Conservation (phyloP, 2,329 filamentous ascomycete species). For the Ascosphaera acerosa region DNA sequence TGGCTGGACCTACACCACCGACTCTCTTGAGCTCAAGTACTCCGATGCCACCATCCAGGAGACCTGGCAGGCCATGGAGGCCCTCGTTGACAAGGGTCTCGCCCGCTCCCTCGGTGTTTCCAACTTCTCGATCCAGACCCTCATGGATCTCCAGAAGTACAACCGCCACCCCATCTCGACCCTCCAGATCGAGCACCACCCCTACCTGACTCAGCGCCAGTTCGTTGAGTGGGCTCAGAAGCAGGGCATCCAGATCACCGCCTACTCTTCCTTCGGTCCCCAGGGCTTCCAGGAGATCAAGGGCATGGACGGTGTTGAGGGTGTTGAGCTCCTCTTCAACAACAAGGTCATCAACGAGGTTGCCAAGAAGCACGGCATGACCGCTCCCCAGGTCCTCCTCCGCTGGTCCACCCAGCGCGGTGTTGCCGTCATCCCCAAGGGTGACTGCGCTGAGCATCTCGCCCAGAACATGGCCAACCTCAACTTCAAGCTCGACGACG, state of each 20-base stretch:
- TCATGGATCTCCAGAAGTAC: conserved; percentile 60
- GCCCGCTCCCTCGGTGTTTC: conserved; percentile 51
- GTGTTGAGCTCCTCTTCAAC: conserved; percentile 44
- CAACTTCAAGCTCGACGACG: conserved; percentile 37
- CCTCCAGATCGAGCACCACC: conserved; percentile 77
- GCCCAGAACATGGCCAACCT: conserved; percentile 41
- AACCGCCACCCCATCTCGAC: conserved; percentile 48
- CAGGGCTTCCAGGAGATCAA: conserved; percentile 49
- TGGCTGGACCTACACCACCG: conserved; percentile 34
- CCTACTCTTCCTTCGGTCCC: conserved; percentile 65
- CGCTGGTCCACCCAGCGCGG: conserved; percentile 70
- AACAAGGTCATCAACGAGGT: conserved; percentile 37
- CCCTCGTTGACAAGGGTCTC: conserved; percentile 41
- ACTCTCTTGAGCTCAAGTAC: conserved; percentile 36
- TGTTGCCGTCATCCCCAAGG: conserved; percentile 64
- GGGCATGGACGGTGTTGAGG: conserved; percentile 39
- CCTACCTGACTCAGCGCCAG: conserved; percentile 53
- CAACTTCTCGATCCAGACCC: conserved; percentile 56
- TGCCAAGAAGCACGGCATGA: conserved; percentile 44
- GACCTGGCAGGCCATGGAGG: conserved; percentile 64
- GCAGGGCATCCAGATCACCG: conserved; percentile 49
- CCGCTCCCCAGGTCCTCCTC: conserved; percentile 56
- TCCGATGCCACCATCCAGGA: conserved; percentile 50
- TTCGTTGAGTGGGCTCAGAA: conserved; percentile 43
- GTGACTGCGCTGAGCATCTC: conserved; percentile 30